phyloP scores from a whole-genome alignment of 1,139 yeast genomes.

The Debaryomycetaceae sp. region DNA sequence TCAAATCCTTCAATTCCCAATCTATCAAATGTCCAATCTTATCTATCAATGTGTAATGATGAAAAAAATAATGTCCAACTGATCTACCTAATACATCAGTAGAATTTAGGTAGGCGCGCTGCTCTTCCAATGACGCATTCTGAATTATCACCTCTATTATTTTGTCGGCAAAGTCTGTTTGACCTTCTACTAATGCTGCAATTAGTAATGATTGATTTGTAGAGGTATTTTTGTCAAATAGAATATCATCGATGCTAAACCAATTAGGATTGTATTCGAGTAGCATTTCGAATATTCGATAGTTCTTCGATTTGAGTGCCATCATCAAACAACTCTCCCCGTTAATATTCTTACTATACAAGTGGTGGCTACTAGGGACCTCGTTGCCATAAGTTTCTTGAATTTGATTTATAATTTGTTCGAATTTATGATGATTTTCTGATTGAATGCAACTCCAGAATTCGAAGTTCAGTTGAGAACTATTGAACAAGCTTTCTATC shows the following conservation, averaged over 20 bases:
- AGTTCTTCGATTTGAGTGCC: constrained; percentile 45
- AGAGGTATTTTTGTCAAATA: constrained; percentile 56
- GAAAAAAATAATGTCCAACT: constrained; percentile 72
- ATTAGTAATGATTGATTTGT: constrained; percentile 53
- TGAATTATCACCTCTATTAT: constrained; percentile 44
- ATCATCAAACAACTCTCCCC: constrained; percentile 70
- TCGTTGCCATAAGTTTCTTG: constrained; percentile 14
- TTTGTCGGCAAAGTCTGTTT: constrained; percentile 42
- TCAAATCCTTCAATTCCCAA: constrained; percentile 69
- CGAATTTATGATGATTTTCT: constrained; percentile 21
- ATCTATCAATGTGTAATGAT: constrained; percentile 51
- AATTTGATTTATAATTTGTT: constrained; percentile 17
- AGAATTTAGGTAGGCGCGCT: constrained; percentile 46
- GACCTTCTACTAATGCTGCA: constrained; percentile 58
- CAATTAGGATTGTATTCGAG: constrained; percentile 40
- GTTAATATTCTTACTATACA: constrained; percentile 49
- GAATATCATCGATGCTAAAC: constrained; percentile 62
- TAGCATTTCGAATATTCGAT: constrained; percentile 44
- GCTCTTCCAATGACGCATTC: constrained; percentile 44
- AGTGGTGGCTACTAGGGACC: constrained; percentile 37
- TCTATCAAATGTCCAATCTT: constrained; percentile 55
- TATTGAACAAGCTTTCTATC: constrained; percentile 29
- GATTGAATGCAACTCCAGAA: constrained; percentile 54
- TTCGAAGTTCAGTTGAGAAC: constrained; percentile 48
- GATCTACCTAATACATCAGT: constrained; percentile 54